phyloP scores from a whole-genome alignment of 2,329 filamentous ascomycete species.

The Aspergillus costaricaensis region DNA sequence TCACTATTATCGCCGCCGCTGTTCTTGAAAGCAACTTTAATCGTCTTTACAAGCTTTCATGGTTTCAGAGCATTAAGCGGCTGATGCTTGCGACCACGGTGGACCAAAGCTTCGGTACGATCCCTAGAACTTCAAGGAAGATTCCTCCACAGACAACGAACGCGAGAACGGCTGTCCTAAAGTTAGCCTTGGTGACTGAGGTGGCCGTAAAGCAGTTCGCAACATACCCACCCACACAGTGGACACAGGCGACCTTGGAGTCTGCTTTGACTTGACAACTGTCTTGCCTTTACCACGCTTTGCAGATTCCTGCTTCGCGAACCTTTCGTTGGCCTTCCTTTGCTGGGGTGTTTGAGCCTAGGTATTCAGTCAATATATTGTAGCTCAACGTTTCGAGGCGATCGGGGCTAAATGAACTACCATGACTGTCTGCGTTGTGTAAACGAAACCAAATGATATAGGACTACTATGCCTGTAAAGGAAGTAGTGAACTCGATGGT shows the following conservation, averaged over 20 bases:
- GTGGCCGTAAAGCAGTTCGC: not conserved
- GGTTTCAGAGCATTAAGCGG: conserved; percentile 25
- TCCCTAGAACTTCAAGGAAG: conserved; percentile 57
- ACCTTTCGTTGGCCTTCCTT: conserved; percentile 64
- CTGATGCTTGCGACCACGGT: conserved; percentile 32
- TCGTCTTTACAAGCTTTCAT: no score
- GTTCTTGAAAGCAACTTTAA: not conserved
- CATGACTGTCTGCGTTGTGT: not conserved
- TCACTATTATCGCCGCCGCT: not conserved
- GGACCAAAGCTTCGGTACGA: conserved; percentile 45
- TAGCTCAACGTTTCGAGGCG: not conserved
- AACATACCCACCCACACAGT: conserved; percentile 62
- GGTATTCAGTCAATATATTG: not conserved
- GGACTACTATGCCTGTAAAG: no score
- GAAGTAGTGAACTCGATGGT: no score
- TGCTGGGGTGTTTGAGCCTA: conserved; percentile 69
- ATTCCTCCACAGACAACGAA: conserved; percentile 65
- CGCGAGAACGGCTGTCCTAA: conserved; percentile 56
- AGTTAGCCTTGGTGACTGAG: conserved; percentile 15
- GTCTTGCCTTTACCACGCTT: conserved; percentile 60
- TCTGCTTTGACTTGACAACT: conserved; percentile 50
- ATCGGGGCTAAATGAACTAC: not conserved
- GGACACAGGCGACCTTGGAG: conserved; percentile 56
- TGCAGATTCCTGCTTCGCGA: conserved; percentile 59
- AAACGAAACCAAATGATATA: no score